Base-by-base conservation (phyloP, 2,329 filamentous ascomycete species). In the Cordyceps cicadae region DNA sequence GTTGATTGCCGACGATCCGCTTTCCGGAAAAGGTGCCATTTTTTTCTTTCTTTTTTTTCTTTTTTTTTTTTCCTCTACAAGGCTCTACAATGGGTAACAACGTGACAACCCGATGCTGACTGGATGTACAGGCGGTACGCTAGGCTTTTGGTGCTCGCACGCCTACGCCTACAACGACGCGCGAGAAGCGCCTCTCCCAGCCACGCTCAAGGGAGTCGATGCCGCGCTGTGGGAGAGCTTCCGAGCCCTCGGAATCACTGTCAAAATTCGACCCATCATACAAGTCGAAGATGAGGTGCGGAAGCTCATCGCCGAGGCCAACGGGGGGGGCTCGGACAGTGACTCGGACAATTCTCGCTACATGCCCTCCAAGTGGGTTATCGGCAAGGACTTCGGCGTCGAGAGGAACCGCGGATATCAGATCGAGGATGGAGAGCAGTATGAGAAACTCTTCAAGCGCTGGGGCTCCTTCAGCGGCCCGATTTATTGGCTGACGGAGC, bases 81-180 rank as follows among this genome's bases (percentile, higher is more conserved):
- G 3, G 29, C 7, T 29, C 29, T 29, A 7, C 29, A 29, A 29
- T 29, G 29, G 29, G 12, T 41, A 41, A 41, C 15, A n/a, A 17
- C 14, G 39, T 5, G 11, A 19, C 6, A 15, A 0, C 37, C 32
- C 29, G 5, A 19, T 9, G 19, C 21, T 39, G 8, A 45, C 41
- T 52, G 48, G 65, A 54, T 24, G 4, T 4, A 21, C 21, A 77
- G 79, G 78, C 5, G 75, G 78, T 0, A 64, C 65, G 2, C 60
- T 82, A 0, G 80, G 78, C 0, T 72, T 79, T 34, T 73, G 68
- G 55, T 81, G 77, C 62, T 71, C 72, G 3, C 78, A 83, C 58
- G 70, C 72, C 0, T 83, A 83, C 63, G 70, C 78, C 0, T 77
- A 82, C 56, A 69, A 71, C 0, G 71, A 69, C 1, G 21, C 52